Conservation (phyloP, 495 filamentous ascomycete genomes). For the Amniculicola lignicola region DNA sequence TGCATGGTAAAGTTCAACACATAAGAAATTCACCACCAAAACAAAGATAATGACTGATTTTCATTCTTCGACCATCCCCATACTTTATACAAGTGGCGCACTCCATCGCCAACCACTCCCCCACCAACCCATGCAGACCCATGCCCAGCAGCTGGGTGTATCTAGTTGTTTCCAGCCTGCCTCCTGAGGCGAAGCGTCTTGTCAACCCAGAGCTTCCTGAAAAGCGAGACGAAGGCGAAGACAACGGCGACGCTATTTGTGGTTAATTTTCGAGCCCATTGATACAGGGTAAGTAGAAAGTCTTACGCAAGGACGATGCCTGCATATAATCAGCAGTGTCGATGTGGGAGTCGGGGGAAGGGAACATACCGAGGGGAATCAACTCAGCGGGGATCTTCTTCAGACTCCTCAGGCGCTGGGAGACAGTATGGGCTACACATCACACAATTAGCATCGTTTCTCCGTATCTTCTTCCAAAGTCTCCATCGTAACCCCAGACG, state of each 20-base stretch:
- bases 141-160: neutral
- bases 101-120: neutral
- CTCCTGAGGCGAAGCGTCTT: constrained; percentile 78
- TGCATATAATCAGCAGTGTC: constrained; percentile 39
- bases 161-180: constrained; percentile 22
- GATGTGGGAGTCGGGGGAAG: neutral
- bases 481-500: too few relatives aligned
- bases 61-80: neutral
- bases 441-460: constrained; percentile 12
- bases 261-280: neutral
- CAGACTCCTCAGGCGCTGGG: constrained; percentile 83
- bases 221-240: constrained; percentile 75
- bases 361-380: constrained; percentile 80
- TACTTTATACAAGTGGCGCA: constrained; percentile 28
- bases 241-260: constrained; percentile 58
- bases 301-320: constrained; percentile 78
- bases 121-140: neutral
- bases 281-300: constrained; percentile 4
- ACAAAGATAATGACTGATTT: too few relatives aligned
- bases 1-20: too few relatives aligned
- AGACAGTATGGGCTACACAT: constrained; percentile 87
- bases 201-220: constrained; percentile 78
- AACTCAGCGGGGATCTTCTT: constrained; percentile 90
- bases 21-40: too few relatives aligned
- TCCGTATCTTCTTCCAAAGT: too few relatives aligned